Evolutionary conservation across 257 asterid species (phyloP), one percentile per base, ranked within the genome.

Genomic region (Penstemon eatonii): DNA sequence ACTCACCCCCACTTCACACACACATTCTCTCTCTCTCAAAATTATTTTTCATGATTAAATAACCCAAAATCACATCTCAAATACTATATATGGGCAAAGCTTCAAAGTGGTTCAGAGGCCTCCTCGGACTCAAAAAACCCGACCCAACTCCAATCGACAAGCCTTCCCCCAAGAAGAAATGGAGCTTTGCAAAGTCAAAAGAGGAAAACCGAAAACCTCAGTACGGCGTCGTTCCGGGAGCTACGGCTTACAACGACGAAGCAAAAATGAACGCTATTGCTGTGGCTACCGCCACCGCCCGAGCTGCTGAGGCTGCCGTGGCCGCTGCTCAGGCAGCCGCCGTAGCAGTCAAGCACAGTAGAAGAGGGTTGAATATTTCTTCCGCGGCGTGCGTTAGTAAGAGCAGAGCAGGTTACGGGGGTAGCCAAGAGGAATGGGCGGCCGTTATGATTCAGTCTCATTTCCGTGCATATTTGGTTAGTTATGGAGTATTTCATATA

Each of bases 241-340:
- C 10, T 11, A 25, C 33, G 33, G 79, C 68, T 4, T 63, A 73
- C 41, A 70, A 54, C 3, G 63, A 40, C 69, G 87, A 85, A 52
- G 80, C 92, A 63, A 67, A 73, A 71, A 84, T 70, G 56, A 91
- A 86, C 73, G 93, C 95, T n/a, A 71, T 83, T 40, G 89, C 88
- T 2, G 87, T 86, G 53, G 92, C 96, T 10, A 81, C 83, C 8
- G 96, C 97, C 62, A 83, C 90, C 8, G 96, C 88, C 0, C 86
- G 84, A 0, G 97, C 83, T 8, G 95, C 89, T 0, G 96, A 84
- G 79, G 96, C 95, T 12, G 90, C 97, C 5, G 89, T 88, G n/a
- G 89, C 96, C 39, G 88, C 95, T 0, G 92, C 91, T 33, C 88
- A 83, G 8, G 96, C 97, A 0, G 96, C 88, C 4, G 93, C 88